A percentile compares a stretch with the other conserved stretches of the same genome.
Evolutionary conservation across 345 rosid genomes (phyloP).

Genomic region (Lagerstroemia speciosa): DNA sequence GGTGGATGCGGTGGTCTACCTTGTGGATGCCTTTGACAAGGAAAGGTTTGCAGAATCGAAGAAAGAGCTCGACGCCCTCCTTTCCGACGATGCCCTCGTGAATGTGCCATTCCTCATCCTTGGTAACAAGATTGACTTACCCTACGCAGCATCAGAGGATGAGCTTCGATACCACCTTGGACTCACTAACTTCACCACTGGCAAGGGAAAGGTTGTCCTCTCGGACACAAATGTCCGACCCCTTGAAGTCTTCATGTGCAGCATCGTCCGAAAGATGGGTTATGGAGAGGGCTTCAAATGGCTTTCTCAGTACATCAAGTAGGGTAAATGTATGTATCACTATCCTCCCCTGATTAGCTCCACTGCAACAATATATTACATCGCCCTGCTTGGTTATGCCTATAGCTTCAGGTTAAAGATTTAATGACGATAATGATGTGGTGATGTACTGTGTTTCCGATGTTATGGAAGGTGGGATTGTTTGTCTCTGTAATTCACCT

Average conservation of each 20-base stretch:
- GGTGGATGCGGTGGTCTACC: constrained; percentile 81
- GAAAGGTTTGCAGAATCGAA: constrained; percentile 77
- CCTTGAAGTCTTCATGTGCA: constrained; percentile 80
- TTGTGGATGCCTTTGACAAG: constrained; percentile 78
- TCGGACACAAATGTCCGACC: constrained; percentile 63
- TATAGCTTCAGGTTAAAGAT: not conserved
- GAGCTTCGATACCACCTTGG: constrained; percentile 73
- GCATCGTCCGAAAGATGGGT: constrained; percentile 82
- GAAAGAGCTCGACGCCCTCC: constrained; percentile 75
- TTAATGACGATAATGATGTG: not conserved
- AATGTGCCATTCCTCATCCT: constrained; percentile 65
- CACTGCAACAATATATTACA: constrained; percentile 4
- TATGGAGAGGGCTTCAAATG: constrained; percentile 81
- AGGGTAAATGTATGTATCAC: too few species aligned
- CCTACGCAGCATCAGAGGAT: constrained; percentile 77
- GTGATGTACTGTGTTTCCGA: not conserved
- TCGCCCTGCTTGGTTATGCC: not conserved
- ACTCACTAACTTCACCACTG: constrained; percentile 70
- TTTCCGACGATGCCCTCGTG: constrained; percentile 62
- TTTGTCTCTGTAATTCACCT: not conserved
- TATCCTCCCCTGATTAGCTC: too few species aligned
- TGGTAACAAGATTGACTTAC: constrained; percentile 78
- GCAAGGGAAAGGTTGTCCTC: constrained; percentile 65
- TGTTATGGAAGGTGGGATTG: not conserved
- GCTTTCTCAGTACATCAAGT: constrained; percentile 73